Base-by-base conservation (phyloP, 208 protist genomes). In the Leptomonas seymouri region DNA sequence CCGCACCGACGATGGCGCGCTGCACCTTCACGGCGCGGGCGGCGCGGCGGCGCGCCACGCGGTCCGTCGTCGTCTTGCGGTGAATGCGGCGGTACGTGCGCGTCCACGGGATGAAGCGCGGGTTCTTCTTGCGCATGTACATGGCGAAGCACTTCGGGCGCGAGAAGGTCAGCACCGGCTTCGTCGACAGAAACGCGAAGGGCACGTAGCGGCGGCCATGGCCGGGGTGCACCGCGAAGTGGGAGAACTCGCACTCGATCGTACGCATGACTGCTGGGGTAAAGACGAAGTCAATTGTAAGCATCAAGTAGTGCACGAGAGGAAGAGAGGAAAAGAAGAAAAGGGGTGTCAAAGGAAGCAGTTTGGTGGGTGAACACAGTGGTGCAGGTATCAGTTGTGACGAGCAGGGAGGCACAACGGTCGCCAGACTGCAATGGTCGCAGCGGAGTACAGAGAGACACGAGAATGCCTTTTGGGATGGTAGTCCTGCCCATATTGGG, bases 61-160 rank as follows among this genome's bases (percentile, higher is more conserved):
- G 87, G 85, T 94, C 87, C 21, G 86, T 89, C 57, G 85, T 87
- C 71, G 83, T 91, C 90, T 97, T 97, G 87, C 92, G 93, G 87
- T 96, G 86, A 55, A 96, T 91, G 73, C 91, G 88, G 76, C 94
- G 91, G 92, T 96, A 97, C 72, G 92, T 93, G 82, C 90, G 87
- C 76, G 94, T 97, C 94, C 94, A 97, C 71, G 82, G 80, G 64
- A 97, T 64, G 81, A 94, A 95, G 71, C 92, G 90, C 60, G 94
- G 92, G 89, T 97, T 97, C 91, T 97, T 97, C 91, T 97, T 97
- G 81, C 90, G 89, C 86, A 93, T 90, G 91, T 95, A 97, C 81
- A 97, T 76, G 42, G 80, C 89, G 60, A 92, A 89, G 85, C 91
- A 95, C 88, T 97, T 97, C 53, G 89, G 87, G 73, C 84, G 81